Evolutionary conservation across 1,284 basidiomycete genomes (phyloP), one percentile per base, ranked within the genome.

Genomic region (Neolentinus lepideus): DNA sequence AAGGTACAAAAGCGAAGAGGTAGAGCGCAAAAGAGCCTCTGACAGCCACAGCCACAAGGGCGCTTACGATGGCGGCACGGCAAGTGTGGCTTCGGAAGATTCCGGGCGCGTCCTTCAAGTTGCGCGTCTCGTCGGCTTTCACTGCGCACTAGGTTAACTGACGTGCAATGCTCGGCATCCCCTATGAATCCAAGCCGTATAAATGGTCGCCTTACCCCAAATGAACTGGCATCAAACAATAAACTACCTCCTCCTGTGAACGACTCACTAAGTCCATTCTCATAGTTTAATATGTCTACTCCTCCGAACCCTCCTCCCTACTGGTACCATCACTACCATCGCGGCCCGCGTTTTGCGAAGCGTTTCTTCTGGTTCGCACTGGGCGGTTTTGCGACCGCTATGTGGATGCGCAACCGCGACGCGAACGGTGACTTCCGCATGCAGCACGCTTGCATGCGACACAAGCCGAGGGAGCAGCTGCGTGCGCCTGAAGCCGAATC

Each of bases 301-400:
- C 38, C 38, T 43, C 38, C 38, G 6, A 16, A 43, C 16, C 38
- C 38, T n/a, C 38, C 6, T 43, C 38, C 38, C 16, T n/a, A 43
- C 38, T 43, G 19, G 16, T 21, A 50, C 27, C 60, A 62, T 58
- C 62, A 70, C 63, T 69, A 67, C 58, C 68, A 69, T 53, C 65
- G 64, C 58, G 61, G 64, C 51, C 64, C 61, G 55, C 66, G 70
- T 51, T 70, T 77, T 22, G 78, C 79, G 16, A 16, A 6, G 8
- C 83, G 86, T 59, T 48, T 85, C 57, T 48, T 88, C 64, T 88
- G 86, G 86, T 86, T 88, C 71, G 14, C 76, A 59, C 26, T 87
- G 59, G 85, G 86, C 55, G 85, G 80, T 3, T 72, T 70, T 2
- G 65, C 73, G 43, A 79, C 83, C 2, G 73, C 77, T 4, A 73